Evolutionary conservation across 2,329 filamentous ascomycete genomes (phyloP), one percentile per base, ranked within the genome.

Genomic region (Trichoderma semiorbis): DNA sequence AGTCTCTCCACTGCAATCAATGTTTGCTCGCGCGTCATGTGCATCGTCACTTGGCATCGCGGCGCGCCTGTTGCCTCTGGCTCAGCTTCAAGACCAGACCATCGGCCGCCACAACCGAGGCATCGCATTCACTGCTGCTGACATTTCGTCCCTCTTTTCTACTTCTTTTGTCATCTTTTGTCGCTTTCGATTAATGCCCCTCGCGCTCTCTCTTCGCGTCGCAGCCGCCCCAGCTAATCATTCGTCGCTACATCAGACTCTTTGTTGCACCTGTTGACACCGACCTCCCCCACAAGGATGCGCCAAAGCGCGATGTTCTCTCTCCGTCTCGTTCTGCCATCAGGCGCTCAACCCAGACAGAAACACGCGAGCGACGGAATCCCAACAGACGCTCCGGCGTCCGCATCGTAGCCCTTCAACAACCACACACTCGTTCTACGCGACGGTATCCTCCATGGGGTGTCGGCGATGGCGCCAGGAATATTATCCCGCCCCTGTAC

Each of bases 261-360:
- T 86, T 85, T 74, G 76, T 85, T 68, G 83, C 84, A 47, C 84
- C 83, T 39, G 81, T 84, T 74, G 82, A 85, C 74, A 84, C 84
- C 62, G 83, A 85, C 73, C 69, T 84, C 58, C 75, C 79, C 16
- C 75, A 78, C 61, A 84, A 83, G 74, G 68, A 80, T 39, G 73
- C 79, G 30, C 75, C 76, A 47, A 84, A 80, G 72, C 72, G 53
- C 65, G 65, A 74, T 55, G 70, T 75, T 21, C 74, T 78, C 7
- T 80, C 80, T 28, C 78, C 78, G 50, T 75, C 79, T 58, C 83
- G 83, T 63, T 81, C 83, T 12, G 76, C 80, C n/a, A 84, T 85
- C 50, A 81, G 83, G 63, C 83, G 82, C 70, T 66, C 75, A 26
- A 77, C 75, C 69, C 82, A 81, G 16, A 66, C 74, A 24, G 79